Evolutionary conservation across 371 early-diverging fungal genomes (phyloP), one percentile per base, ranked within the genome.

Genomic region (Actinomortierella ambigua): DNA sequence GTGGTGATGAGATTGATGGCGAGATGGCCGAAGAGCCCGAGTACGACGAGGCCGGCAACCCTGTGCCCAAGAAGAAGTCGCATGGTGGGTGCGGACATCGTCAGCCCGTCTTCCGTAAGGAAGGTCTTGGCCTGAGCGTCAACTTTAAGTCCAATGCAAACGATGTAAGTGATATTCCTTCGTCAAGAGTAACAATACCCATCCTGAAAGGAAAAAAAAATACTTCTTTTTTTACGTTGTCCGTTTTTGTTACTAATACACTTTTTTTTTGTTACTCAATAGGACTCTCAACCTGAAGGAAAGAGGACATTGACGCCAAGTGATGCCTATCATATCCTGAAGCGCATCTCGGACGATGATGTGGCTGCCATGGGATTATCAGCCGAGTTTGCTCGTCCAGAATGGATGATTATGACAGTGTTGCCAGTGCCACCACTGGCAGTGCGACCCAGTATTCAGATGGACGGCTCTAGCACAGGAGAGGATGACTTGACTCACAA

Each of bases 401-500:
- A 99, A 76, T 98, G 99, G 98, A 96, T 99, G 96, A 85, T 98
- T 58, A 84, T 98, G 48, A 93, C 95, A 4, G 92, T 93, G 4
- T 81, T 99, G 53, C 95, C 99, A 9, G 99, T 99, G 3, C 98
- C 99, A 24, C 99, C 99, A 8, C 98, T 98, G 69, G 88, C 96
- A 40, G 99, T 99, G 17, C 92, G 99, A 44, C 99, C 99, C n/a
- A 95, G 97, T 66, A 96, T 99, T 78, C 88, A 90, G 63, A 92
- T 98, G 91, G 98, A 98, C 51, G 99, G 98, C 51, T 87, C 90
- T 1, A 88, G 95, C 58, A 82, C 94, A 50, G 88, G 91, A 65
- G 98, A 99, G 84, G 99, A 99, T 78, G 99, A 99, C 88, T 88
- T 99, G 71, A 99, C 99, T 5, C 93, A 96, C 78, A 95, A 93